Base-by-base conservation (phyloP, 768 basidiomycete species). In the Tylopilus vinaceipallidus region DNA sequence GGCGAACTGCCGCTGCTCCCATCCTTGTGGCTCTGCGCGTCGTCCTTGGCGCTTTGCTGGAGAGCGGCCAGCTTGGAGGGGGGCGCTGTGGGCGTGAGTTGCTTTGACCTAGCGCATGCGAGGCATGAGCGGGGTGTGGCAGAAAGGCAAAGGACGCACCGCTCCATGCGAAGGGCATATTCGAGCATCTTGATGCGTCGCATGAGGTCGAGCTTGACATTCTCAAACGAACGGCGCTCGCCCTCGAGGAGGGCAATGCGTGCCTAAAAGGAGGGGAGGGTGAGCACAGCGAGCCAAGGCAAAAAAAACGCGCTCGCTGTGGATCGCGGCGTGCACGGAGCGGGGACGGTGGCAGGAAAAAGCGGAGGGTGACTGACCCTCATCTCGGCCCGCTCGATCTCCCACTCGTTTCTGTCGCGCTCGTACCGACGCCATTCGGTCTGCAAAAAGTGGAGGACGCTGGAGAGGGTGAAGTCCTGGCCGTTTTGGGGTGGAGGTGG, bases 351-450 rank as follows among this genome's bases (percentile, higher is more conserved):
- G 29, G 29, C 42, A 42, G 37, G 37, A 50, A 53, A 52, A 50
- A 4, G 6, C 11, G 36, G 54, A 47, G 54, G n/a, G n/a, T n/a
- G 36, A 82, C 90, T 62, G 56, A 94, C 93, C 79, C 95, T 80
- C 95, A 98, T 98, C 72, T 98, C 97, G 27, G 97, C 97, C 59
- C 97, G 79, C 72, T 98, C 97, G 62, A 99, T 99, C 77, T 99
- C 97, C 95, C 95, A 99, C 73, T 99, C 97, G 67, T 99, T 99
- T 63, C 95, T 81, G 74, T 99, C 97, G 68, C 95, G 86, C 71
- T 98, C 97, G 65, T 97, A 98, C 52, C 91, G 80, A 54, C 97
- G 80, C 92, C 95, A 98, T 76, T 99, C 97, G 19, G 91, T 92
- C 74, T 99, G 97, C 44, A 98, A 79, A 69, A 92, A 99, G 75